Base-by-base conservation (phyloP, 768 basidiomycete species). In the Tricholoma terreum region DNA sequence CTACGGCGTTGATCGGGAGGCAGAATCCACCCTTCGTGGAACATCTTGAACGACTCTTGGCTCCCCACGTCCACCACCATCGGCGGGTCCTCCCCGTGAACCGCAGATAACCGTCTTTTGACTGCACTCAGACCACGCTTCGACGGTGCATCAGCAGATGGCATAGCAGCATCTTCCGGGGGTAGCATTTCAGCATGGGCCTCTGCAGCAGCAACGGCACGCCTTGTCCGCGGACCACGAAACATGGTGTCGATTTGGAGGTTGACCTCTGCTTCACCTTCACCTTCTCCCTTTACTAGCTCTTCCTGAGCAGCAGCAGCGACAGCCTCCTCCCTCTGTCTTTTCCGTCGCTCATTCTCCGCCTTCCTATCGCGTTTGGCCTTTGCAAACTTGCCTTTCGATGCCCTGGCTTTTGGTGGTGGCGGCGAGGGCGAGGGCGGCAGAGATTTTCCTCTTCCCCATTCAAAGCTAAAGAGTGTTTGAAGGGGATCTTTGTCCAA, bases 21-120 rank as follows among this genome's bases (percentile, higher is more conserved):
- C 12, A 95, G 72, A 7, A 96, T 91, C 93, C 92, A 95, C 0
- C 94, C 94, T 21, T 78, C 76, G 57, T 97, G 87, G 73, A 96
- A 96, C 73, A 87, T 71, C 66, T 77, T 82, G 77, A 96, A 97
- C 17, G 86, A 87, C 42, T 81, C 81, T 54, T 83, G 80, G 42
- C 81, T 79, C 66, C 88, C 89, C 31, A 95, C 84, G 40, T 85
- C 77, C 17, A 85, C 80, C 2, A 92, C 86, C 54, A 89, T 73
- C 22, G 81, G 78, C 4, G 51, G 51, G 22, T 42, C 43, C 8
- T 42, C 38, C 15, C 40, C 40, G 12, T 34, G 46, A 8, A 31
- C 46, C 30, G 15, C 30, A 17, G 46, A 49, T 24, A 49, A 30
- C n/a, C 46, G 46, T 49, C 46, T 45, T 14, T 58, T 58, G 11